A percentile compares a stretch with the other conserved stretches of the same genome.
phyloP scores from a whole-genome alignment of 345 rosid genomes.

The Ceriops tagal region DNA sequence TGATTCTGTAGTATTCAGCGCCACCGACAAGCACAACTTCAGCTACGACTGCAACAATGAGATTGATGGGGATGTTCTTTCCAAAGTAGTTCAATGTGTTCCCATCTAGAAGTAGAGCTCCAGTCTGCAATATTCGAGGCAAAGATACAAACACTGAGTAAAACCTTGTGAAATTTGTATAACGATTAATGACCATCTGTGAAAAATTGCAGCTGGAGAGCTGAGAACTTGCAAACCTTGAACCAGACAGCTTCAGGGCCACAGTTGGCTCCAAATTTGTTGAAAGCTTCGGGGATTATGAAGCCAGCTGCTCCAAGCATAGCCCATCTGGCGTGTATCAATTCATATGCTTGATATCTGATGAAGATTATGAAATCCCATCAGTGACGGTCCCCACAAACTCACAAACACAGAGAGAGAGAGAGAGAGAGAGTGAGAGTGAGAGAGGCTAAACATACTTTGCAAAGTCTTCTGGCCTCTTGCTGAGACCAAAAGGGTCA shows the following conservation, averaged over 20 bases:
- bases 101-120: constrained; percentile 95
- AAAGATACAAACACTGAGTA: background rate
- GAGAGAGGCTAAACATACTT: constrained; percentile 43
- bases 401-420: background rate
- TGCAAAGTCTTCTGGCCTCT: constrained; percentile 85
- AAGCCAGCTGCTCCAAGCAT: constrained; percentile 98
- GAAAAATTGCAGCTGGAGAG: background rate
- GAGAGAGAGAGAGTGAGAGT: background rate
- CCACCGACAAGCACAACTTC: constrained; percentile 91
- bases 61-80: constrained; percentile 86
- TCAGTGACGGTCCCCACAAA: background rate
- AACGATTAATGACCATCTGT: background rate
- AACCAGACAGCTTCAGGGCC: constrained; percentile 99
- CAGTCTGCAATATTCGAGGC: constrained; percentile 55
- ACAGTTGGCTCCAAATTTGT: constrained; percentile 96
- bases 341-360: constrained; percentile 89
- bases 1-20: constrained; percentile 97
- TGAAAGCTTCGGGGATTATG: constrained; percentile 94
- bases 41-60: constrained; percentile 70
- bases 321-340: constrained; percentile 96
- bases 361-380: background rate
- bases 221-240: constrained; percentile 41
- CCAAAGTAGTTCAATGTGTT: constrained; percentile 96
- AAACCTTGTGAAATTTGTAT: background rate
- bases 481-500: constrained; percentile 94